phyloP scores from a whole-genome alignment of 1,139 yeast species.

The Kodamaea sp. region DNA sequence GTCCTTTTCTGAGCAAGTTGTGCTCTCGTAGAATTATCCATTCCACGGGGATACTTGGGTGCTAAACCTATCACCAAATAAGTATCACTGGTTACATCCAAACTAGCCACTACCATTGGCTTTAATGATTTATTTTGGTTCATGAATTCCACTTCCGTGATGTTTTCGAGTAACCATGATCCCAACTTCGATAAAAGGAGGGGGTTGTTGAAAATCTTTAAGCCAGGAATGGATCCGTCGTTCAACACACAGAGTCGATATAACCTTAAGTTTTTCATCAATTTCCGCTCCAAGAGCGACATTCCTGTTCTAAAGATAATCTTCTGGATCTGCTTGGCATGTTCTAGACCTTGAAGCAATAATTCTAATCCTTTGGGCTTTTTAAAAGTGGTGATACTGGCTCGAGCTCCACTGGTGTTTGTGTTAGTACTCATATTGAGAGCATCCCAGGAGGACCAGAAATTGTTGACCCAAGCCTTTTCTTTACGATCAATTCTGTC shows the following conservation, averaged over 20 bases:
- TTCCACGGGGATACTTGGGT: conserved; percentile 73
- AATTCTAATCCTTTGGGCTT: conserved; percentile 55
- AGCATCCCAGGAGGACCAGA: conserved; percentile 97
- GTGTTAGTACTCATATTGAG: conserved; percentile 44
- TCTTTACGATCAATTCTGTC: conserved; percentile 55
- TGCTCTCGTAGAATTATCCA: conserved; percentile 47
- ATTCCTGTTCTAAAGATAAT: conserved; percentile 89
- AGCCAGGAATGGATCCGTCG: conserved; percentile 78
- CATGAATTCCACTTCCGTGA: conserved; percentile 70
- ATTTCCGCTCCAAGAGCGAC: conserved; percentile 78
- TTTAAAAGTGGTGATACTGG: conserved; percentile 22
- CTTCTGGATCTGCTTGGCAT: conserved; percentile 80
- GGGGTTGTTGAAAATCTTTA: conserved; percentile 79
- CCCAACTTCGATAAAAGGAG: conserved; percentile 82
- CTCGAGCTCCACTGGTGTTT: conserved; percentile 14
- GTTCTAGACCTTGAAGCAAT: conserved; percentile 68
- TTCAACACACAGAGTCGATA: conserved; percentile 86
- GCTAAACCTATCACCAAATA: conserved; percentile 90
- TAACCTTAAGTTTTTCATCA: conserved; percentile 74
- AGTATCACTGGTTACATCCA: conserved; percentile 72
- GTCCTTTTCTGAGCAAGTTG: conserved; percentile 32
- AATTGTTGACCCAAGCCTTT: conserved; percentile 79
- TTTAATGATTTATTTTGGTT: conserved; percentile 48
- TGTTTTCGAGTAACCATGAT: conserved; percentile 86
- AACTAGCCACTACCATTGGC: conserved; percentile 87